Percentiles rank a stretch among this genome's conserved stretches.
phyloP scores from a whole-genome alignment of 768 basidiomycete genomes.

The Mycena leptocephala region DNA sequence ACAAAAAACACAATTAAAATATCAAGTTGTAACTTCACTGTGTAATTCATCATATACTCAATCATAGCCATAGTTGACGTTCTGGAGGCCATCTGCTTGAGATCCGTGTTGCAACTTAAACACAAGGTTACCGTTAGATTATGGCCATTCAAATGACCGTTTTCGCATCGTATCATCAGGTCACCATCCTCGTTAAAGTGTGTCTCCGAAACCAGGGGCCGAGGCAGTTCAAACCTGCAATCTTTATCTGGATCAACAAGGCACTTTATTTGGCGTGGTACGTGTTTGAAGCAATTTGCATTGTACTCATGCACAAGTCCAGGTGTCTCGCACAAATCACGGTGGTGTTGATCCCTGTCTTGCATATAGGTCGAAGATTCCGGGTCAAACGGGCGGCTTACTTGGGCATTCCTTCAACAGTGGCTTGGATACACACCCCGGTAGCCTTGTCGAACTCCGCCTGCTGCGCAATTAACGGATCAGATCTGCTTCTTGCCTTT shows the following conservation, averaged over 20 bases:
- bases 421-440: no score
- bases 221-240: conserved; percentile 32
- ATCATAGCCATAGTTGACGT: conserved; percentile 30
- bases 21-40: conserved; percentile 22
- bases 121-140: background rate
- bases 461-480: no score
- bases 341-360: no score
- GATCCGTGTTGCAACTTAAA: conserved; percentile 10
- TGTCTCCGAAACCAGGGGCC: conserved; percentile 6
- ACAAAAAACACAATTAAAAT: conserved; percentile 32
- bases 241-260: conserved; percentile 25
- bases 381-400: no score
- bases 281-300: no score
- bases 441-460: no score
- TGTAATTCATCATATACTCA: conserved; percentile 27
- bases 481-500: no score
- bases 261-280: background rate
- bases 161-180: conserved; percentile 18
- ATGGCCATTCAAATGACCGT: background rate
- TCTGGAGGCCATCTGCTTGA: conserved; percentile 30
- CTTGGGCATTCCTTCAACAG: no score
- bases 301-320: no score
- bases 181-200: conserved; percentile 23
- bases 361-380: no score
- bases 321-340: no score